A percentile compares a stretch with the other conserved stretches of the same genome.
Evolutionary conservation across 139 green algal genomes (phyloP).

Genomic region (Volvox africanus): DNA sequence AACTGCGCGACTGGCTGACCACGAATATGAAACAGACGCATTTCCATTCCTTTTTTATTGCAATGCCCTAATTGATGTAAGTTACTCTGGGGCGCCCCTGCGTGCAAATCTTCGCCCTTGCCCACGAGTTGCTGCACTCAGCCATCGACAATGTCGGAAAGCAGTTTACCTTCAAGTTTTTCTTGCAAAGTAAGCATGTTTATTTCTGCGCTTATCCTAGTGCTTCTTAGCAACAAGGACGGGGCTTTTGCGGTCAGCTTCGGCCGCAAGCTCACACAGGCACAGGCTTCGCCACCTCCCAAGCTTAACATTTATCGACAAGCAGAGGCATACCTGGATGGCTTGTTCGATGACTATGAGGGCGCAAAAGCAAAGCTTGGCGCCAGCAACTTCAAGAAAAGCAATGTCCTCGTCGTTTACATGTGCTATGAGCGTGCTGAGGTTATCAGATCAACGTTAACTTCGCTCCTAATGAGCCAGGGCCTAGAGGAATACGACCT

Average conservation of each 20-base stretch:
- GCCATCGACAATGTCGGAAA: background rate
- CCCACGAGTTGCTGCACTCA: no score
- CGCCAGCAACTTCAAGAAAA: background rate
- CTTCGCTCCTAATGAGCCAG: background rate
- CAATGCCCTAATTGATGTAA: no score
- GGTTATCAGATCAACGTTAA: background rate
- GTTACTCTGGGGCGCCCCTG: no score
- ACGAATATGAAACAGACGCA: no score
- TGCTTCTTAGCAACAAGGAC: background rate
- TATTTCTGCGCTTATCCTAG: background rate
- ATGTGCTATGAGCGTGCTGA: constrained; percentile 10
- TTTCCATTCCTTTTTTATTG: no score
- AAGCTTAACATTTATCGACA: background rate
- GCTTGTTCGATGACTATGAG: background rate
- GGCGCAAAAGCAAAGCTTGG: background rate
- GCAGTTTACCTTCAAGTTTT: background rate
- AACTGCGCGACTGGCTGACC: no score
- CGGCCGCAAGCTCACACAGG: background rate
- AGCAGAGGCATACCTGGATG: constrained; percentile 49
- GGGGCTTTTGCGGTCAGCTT: background rate
- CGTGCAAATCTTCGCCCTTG: no score
- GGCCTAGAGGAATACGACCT: constrained; percentile 8
- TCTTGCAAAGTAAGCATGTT: background rate
- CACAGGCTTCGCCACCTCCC: background rate
- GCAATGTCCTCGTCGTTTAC: background rate